Conservation (phyloP, 306 rosid species). For the Biancaea sappan region DNA sequence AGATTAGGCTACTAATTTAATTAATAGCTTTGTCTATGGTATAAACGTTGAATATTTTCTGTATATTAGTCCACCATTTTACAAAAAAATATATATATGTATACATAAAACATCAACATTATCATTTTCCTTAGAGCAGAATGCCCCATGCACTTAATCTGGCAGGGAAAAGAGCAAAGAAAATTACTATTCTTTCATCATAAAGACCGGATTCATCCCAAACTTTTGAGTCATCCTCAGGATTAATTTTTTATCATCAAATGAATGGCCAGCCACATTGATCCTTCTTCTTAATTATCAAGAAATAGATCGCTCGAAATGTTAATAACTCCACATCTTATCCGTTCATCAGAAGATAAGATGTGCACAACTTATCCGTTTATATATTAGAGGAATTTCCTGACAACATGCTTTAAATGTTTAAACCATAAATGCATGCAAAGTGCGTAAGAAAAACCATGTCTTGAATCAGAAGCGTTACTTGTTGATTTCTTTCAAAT, state of each 20-base stretch:
- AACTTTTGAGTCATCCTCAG: neutral
- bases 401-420: neutral
- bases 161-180: neutral
- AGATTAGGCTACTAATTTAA: slow-evolving; percentile 6
- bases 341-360: too few species aligned
- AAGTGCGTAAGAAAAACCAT: neutral
- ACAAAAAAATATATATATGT: neutral
- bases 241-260: neutral
- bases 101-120: neutral
- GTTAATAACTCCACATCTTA: neutral
- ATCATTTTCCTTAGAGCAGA: neutral
- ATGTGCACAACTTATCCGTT: neutral
- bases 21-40: neutral
- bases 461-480: slow-evolving; percentile 35
- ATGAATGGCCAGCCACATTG: neutral
- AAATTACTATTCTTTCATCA: neutral
- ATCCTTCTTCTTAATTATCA: neutral
- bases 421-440: slow-evolving; percentile 18
- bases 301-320: neutral
- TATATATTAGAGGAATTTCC: neutral
- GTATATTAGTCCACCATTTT: neutral
- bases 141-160: slow-evolving; percentile 1
- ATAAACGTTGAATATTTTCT: neutral
- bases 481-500: slow-evolving; percentile 75
- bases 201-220: neutral